A percentile compares a stretch with the other conserved stretches of the same genome.
Conservation (phyloP, 805 yeast species). For the Saccharomycopsis fibuligera region DNA sequence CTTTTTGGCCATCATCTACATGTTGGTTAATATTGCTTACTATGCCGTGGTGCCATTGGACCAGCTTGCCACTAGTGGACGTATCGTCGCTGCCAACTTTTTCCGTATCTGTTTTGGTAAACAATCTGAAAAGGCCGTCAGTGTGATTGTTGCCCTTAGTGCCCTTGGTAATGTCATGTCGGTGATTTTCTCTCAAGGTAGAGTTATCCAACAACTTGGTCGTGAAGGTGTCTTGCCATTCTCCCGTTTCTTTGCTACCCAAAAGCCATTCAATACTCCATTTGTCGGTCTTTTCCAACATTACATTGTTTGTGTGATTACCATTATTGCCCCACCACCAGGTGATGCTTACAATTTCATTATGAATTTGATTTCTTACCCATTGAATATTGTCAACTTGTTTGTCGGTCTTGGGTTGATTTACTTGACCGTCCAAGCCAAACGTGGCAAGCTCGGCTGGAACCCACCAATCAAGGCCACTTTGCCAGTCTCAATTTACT, state of each 20-base stretch:
- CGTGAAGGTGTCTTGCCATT: slow-evolving; percentile 79
- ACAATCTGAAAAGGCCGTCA: slow-evolving; percentile 62
- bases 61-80: slow-evolving; percentile 51
- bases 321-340: slow-evolving; percentile 76
- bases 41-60: slow-evolving; percentile 75
- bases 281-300: slow-evolving; percentile 68
- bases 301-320: slow-evolving; percentile 66
- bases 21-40: slow-evolving; percentile 73
- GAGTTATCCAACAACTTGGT: slow-evolving; percentile 74
- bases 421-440: slow-evolving; percentile 46
- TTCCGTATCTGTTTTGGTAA: slow-evolving; percentile 67
- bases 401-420: slow-evolving; percentile 58
- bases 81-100: slow-evolving; percentile 69
- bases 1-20: slow-evolving; percentile 55
- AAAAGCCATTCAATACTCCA: slow-evolving; percentile 70
- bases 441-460: slow-evolving; percentile 52
- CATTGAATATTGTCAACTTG: slow-evolving; percentile 69
- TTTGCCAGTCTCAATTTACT: slow-evolving; percentile 55
- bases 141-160: slow-evolving; percentile 74
- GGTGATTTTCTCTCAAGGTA: slow-evolving; percentile 75
- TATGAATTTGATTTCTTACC: slow-evolving; percentile 73
- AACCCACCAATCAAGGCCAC: slow-evolving; percentile 66
- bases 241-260: slow-evolving; percentile 61
- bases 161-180: slow-evolving; percentile 79
- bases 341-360: slow-evolving; percentile 85